Base-by-base conservation (phyloP, 305 asterid genomes). In the Fraxinus greggii region DNA sequence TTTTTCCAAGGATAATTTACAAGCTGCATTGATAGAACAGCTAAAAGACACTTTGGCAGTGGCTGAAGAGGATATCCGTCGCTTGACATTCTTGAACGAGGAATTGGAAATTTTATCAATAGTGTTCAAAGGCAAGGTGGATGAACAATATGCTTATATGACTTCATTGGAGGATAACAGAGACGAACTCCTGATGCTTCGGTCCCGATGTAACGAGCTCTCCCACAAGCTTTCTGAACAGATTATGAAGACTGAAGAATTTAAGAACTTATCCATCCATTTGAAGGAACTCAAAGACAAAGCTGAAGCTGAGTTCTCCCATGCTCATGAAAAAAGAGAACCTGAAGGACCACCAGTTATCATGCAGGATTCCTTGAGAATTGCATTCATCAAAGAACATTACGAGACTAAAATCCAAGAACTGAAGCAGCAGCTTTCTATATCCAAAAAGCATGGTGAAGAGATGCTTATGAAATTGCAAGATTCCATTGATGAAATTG, bases 361-460 rank as follows among this genome's bases (percentile, higher is more conserved):
- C 28, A 83, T 81, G 56, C 97, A 93, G 77, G 99, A 97, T 80
- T 92, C 99, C 12, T 84, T 97, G 89, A 87, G 99, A 75, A 86
- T 97, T 9, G 99, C 98, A 7, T 97, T 97, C 88, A 93, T 97
- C 33, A 97, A 97, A 83, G 98, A 97, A 80, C 99, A 97, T 80
- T 95, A 90, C 76, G 97, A 95, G 85, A 95, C 95, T 63, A 93
- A 85, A 88, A 73, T 90, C 80, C 98, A 93, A 87, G 99, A 97
- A 81, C 84, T 97, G 86, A 94, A 80, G 89, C 99, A 93, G 32
- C 95, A 93, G 87, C 91, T 97, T 82, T 89, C 93, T 17, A 85
- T 95, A 67, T 93, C 97, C 59, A 92, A 90, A 81, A 92, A 89
- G 88, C 97, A 97, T 38, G 98, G 97, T 72, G 99, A 97, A 86